Base-by-base conservation (phyloP, 2,329 filamentous ascomycete species). In the Akanthomyces lecanii region DNA sequence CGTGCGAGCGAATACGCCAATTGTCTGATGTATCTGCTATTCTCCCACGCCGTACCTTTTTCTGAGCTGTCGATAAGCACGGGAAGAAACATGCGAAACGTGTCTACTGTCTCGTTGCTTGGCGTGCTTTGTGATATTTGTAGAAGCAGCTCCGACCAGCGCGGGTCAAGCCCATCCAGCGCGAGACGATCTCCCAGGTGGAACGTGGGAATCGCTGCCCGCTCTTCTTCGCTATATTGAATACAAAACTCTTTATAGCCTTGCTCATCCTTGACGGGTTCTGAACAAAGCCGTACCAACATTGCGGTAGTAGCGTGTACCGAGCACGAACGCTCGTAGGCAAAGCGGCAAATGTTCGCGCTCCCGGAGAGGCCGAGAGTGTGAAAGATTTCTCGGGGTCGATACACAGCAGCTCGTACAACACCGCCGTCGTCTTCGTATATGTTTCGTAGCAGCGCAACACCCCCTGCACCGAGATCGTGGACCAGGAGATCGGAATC, bases 401-500 rank as follows among this genome's bases (percentile, higher is more conserved):
- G 66, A 63, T 75, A 78, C 3, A 63, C 65, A 3, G 70, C 63
- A 55, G 71, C 73, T 5, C 66, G 56, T 18, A 73, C 63, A 36
- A 57, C 65, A 11, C 65, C 68, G 63, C 66, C 67, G 65, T 67
- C 65, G 38, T 72, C 64, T 30, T 71, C 40, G 40, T 84, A 79
- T 1, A 94, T 73, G 54, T 91, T 88, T 62, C 82, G 80, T 36
- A 96, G 82, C 63, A 94, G 88, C 0, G 87, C 78, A 0, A 96
- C 85, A 1, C 80, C 78, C 0, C 89, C 89, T 1, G 81, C 66
- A 0, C 87, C 88, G 10, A 94, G 80, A 63, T 91, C 82, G 71
- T 93, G 88, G 0, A 94, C 81, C 0, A 96, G 78, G 10, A 97
- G 80, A 71, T 98, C 94, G 0, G 92, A 96, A 70, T 98, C 94